A percentile compares a stretch with the other conserved stretches of the same genome.
phyloP scores from a whole-genome alignment of 2,329 filamentous ascomycete genomes.

The Claviceps purpurea region DNA sequence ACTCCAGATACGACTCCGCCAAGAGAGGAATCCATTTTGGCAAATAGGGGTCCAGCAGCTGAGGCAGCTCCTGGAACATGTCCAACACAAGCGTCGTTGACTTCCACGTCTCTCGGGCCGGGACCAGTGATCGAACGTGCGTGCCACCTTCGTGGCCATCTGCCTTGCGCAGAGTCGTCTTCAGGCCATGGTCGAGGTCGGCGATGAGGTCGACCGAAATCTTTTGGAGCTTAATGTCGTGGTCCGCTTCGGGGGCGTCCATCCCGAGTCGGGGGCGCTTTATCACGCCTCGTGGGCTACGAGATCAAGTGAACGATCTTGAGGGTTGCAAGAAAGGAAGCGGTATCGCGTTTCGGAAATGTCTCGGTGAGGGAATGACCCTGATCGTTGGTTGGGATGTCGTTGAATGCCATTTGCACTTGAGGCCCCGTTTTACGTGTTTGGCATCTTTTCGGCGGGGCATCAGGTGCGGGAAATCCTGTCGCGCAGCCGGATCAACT shows the following conservation, averaged over 20 bases:
- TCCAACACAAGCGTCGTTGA: slow-evolving; percentile 51
- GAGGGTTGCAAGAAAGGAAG: too few relatives aligned
- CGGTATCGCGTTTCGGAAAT: too few relatives aligned
- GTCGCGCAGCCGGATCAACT: not conserved
- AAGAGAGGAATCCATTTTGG: slow-evolving; percentile 61
- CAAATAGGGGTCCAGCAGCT: slow-evolving; percentile 77
- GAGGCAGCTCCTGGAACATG: slow-evolving; percentile 88
- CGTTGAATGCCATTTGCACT: too few relatives aligned
- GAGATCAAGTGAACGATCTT: not conserved
- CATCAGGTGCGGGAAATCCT: not conserved
- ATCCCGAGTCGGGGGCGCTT: slow-evolving; percentile 21
- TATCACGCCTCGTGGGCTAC: too few relatives aligned
- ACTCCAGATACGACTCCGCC: slow-evolving; percentile 61
- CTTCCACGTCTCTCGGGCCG: slow-evolving; percentile 33
- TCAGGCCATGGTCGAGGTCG: slow-evolving; percentile 42
- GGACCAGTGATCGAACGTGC: slow-evolving; percentile 34
- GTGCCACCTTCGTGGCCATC: slow-evolving; percentile 27
- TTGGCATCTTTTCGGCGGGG: not conserved
- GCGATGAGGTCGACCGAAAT: slow-evolving; percentile 44
- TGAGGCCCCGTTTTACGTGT: too few relatives aligned
- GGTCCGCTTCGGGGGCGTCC: slow-evolving; percentile 47
- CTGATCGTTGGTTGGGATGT: not conserved
- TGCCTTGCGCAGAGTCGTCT: slow-evolving; percentile 37
- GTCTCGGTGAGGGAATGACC: too few relatives aligned
- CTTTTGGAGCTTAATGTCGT: slow-evolving; percentile 49